Conservation (phyloP, 1,139 yeast genomes). For the Oligophagozyma castellii region DNA sequence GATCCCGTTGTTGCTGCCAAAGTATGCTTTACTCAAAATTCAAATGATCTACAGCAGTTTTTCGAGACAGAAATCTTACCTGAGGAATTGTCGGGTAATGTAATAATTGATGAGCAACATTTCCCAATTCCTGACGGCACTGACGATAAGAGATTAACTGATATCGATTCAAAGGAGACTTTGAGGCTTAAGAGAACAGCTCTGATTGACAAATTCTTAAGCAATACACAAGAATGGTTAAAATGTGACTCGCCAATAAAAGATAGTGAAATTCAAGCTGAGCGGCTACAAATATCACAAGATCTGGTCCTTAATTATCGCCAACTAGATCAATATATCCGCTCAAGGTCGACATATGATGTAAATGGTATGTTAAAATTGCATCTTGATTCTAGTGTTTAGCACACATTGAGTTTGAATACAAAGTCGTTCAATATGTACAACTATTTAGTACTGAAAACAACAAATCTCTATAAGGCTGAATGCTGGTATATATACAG, state of each 20-base stretch:
- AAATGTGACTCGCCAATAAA: constrained; percentile 36
- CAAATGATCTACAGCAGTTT: constrained; percentile 43
- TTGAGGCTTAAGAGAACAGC: constrained; percentile 34
- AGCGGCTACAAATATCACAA: constrained; percentile 37
- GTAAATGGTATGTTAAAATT: constrained; percentile 30
- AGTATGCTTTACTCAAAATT: constrained; percentile 53
- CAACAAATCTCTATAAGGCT: too few species aligned
- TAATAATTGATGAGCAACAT: constrained; percentile 30
- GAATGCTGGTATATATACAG: too few species aligned
- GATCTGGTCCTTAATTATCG: constrained; percentile 42
- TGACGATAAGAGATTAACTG: constrained; percentile 33
- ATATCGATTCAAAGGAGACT: constrained; percentile 30
- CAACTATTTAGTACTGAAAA: too few species aligned
- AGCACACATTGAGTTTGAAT: too few species aligned
- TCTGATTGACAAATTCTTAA: constrained; percentile 35
- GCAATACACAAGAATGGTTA: constrained; percentile 55
- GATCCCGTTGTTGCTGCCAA: constrained; percentile 83
- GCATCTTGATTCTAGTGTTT: too few species aligned
- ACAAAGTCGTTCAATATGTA: too few species aligned
- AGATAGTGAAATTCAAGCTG: constrained; percentile 31
- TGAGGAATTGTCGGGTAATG: constrained; percentile 52
- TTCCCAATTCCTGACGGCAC: constrained; percentile 32
- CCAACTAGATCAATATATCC: constrained; percentile 52
- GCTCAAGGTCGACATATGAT: constrained; percentile 56
- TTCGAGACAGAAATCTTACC: constrained; percentile 45